phyloP scores from a whole-genome alignment of 371 early-diverging fungal genomes.

The Mortierella sp. region DNA sequence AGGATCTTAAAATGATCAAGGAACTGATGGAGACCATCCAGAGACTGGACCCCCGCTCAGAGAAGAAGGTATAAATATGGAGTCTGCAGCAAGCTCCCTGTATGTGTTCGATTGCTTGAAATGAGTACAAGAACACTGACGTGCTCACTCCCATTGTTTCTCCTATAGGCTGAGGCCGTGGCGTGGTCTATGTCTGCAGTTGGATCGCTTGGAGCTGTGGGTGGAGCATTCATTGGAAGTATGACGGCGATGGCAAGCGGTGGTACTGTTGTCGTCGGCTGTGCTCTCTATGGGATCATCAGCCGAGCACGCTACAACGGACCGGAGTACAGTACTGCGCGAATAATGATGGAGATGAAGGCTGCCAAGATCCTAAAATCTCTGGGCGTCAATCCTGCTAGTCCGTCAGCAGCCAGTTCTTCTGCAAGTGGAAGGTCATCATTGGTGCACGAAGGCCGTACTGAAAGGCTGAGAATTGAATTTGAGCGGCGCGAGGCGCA shows the following conservation, averaged over 20 bases:
- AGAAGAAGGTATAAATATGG: constrained; percentile 60
- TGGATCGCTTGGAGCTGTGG: constrained; percentile 59
- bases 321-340: constrained; percentile 47
- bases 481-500: constrained; percentile 41
- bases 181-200: constrained; percentile 59
- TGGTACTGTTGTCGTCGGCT: constrained; percentile 47
- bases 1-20: constrained; percentile 58
- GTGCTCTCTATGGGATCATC: constrained; percentile 53
- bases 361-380: constrained; percentile 19
- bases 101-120: too few relatives aligned
- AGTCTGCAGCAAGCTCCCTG: too few relatives aligned
- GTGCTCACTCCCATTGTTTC: not conserved
- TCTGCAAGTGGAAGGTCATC: not conserved
- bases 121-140: not conserved
- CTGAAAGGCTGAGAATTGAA: constrained; percentile 31
- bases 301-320: constrained; percentile 45
- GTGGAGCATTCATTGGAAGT: constrained; percentile 62
- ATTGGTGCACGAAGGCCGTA: constrained; percentile 16
- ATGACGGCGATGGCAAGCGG: constrained; percentile 53
- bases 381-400: constrained; percentile 28
- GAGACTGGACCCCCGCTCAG: constrained; percentile 63
- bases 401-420: not conserved
- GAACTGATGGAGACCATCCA: constrained; percentile 56
- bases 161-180: constrained; percentile 44
- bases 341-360: constrained; percentile 37